These are phyloP conservation scores for Trametes versicolor DNA, from an alignment of 1,284 basidiomycete genomes.

Conservation along the genomic window DNA sequence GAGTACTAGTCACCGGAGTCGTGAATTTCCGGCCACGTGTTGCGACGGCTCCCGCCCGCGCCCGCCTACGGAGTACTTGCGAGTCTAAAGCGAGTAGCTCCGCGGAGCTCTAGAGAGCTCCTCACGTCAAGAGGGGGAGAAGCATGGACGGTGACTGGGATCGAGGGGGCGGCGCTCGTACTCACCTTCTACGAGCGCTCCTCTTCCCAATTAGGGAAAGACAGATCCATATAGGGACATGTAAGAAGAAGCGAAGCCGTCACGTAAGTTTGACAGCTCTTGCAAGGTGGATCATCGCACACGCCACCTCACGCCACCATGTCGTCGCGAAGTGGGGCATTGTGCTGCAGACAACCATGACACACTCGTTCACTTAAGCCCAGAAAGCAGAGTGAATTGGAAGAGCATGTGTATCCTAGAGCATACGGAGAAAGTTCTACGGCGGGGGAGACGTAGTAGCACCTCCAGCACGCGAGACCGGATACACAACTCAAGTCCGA, in stretches of 20 bases:
- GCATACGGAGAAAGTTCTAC: conserved; percentile 16
- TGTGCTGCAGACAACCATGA: not conserved
- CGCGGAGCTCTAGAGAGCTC: not conserved
- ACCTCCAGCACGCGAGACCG: conserved; percentile 1
- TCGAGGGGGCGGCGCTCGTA: conserved; percentile 4
- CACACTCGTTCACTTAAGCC: not conserved
- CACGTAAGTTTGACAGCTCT: not conserved
- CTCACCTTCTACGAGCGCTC: not conserved
- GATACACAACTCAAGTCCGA: conserved; percentile 27
- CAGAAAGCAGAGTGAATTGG: conserved; percentile 17
- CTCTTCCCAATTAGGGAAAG: not conserved
- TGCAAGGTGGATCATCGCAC: not conserved
- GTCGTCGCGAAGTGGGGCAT: too few relatives aligned
- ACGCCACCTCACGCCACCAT: not conserved
- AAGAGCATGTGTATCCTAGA: conserved; percentile 22
- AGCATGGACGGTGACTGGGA: not conserved
- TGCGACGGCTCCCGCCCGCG: too few relatives aligned
- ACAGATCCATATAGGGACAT: not conserved
- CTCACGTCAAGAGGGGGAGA: not conserved
- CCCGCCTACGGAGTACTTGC: too few relatives aligned
- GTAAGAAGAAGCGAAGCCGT: not conserved
- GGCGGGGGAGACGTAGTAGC: conserved; percentile 4
- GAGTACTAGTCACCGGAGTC: too few relatives aligned
- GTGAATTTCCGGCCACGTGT: too few relatives aligned
- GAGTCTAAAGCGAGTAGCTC: too few relatives aligned